Evolutionary conservation across 176 grass and related monocot species (phyloP), one percentile per base, ranked within the genome.

Genomic region (Panicum miliaceum): DNA sequence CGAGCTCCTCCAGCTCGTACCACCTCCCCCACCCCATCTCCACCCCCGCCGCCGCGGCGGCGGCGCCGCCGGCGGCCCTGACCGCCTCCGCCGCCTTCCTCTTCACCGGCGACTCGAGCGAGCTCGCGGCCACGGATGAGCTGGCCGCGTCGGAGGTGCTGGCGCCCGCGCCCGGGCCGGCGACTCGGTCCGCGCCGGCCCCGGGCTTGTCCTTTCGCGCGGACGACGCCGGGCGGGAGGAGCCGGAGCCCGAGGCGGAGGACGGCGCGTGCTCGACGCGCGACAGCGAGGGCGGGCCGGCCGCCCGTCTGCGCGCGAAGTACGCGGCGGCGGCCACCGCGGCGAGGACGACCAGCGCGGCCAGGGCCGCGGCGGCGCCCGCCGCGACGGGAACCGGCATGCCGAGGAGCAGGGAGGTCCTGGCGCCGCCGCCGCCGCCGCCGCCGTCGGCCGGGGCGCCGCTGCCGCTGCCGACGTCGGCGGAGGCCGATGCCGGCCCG

Each of bases 11-110:
- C 47, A 99, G 81, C n/a, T 92, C 60, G 84, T 92, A 99, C 90
- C 97, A 99, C 88, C 97, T 56, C 53, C 97, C 93, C 97, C 97
- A 99, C 68, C 97, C 97, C 61, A 99, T 88, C 37, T 89, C 83
- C 18, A 88, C 84, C 65, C 70, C 86, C 29, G 87, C 73, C 15
- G n/a, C n/a, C n/a, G n/a, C n/a, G n/a, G n/a, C n/a, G n/a, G 73
- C 89, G 23, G 69, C 73, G 0, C 68, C 81, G 43, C 38, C 62
- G 18, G 1, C 76, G 64, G 22, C 57, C 73, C 86, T 80, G 5
- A 26, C 7, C 26, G 70, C 7, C 45, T 47, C 87, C n/a, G n/a
- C n/a, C n/a, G 50, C 6, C 18, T 75, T 86, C 85, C 48, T 52
- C 73, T 41, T 80, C 77, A 19, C 77, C 25, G 78, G 68, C 4